These are phyloP conservation scores for Fusarium stilboides DNA, from an alignment of 2,329 filamentous ascomycete genomes.

Conservation along the genomic window DNA sequence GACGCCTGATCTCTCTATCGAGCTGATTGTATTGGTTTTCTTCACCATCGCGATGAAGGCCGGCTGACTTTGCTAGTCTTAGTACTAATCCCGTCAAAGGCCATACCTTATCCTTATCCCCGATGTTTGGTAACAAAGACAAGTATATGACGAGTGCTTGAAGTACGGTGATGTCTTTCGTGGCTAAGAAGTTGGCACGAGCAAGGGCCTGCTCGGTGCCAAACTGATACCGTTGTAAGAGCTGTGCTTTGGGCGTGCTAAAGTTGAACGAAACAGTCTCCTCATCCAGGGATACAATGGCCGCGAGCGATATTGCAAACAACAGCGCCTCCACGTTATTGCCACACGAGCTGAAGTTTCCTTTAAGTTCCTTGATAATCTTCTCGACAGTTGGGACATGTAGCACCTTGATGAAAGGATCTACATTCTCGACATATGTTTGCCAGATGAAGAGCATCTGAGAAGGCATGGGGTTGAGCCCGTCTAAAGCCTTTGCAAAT, in stretches of 20 bases:
- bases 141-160: slow-evolving; percentile 51
- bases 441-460: slow-evolving; percentile 53
- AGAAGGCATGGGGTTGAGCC: slow-evolving; percentile 47
- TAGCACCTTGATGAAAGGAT: slow-evolving; percentile 53
- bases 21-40: background rate
- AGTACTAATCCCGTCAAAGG: slow-evolving; percentile 46
- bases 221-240: slow-evolving; percentile 41
- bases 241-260: slow-evolving; percentile 28
- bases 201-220: slow-evolving; percentile 48
- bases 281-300: slow-evolving; percentile 48
- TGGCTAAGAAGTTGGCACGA: slow-evolving; percentile 41
- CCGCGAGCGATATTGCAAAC: slow-evolving; percentile 48
- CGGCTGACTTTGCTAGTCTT: slow-evolving; percentile 43
- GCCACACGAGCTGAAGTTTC: slow-evolving; percentile 41
- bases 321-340: slow-evolving; percentile 45
- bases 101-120: slow-evolving; percentile 45
- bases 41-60: slow-evolving; percentile 34
- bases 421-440: slow-evolving; percentile 50
- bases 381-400: slow-evolving; percentile 42
- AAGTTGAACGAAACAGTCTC: slow-evolving; percentile 40
- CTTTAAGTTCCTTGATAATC: slow-evolving; percentile 34
- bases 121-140: slow-evolving; percentile 40
- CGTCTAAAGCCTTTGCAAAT: slow-evolving; percentile 23
- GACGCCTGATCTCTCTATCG: slow-evolving; percentile 42
- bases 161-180: slow-evolving; percentile 44